Base-by-base conservation (phyloP, 1,139 yeast genomes). In the Arxiozyma bovina region DNA sequence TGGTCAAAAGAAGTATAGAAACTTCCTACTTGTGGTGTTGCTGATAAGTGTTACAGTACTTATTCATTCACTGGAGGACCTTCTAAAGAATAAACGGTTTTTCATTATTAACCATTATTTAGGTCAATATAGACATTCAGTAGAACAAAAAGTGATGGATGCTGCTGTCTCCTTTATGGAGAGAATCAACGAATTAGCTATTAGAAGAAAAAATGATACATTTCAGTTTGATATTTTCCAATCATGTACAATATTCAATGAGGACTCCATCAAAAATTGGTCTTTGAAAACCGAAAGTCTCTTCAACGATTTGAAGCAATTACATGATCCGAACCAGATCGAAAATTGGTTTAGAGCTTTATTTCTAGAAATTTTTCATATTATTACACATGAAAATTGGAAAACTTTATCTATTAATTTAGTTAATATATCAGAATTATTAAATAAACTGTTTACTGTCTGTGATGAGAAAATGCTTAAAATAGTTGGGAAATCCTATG, bases 291-390 rank as follows among this genome's bases (percentile, higher is more conserved):
- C 53, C 22, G 53, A 47, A 18, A 54, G 53, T 20, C 47, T 62
- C 11, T 47, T 55, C 34, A 22, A 50, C 5, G 52, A 57, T 12
- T 61, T 59, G 45, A 42, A 18, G 18, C 53, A 43, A 9, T 43
- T 59, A 1, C 55, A 56, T 25, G 57, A 54, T 43, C 47, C 47
- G 23, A 57, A 58, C 25, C 62, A 59, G 17, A 57, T 56, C 50
- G 53, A 50, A 18, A 48, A 50, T 12, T 64, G 67, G 67, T 53
- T 64, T 18, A 60, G 54, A 44, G 34, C 43, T n/a, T 30, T 61
- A 15, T 58, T 63, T 34, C 48, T 42, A 15, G 65, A 63, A 47
- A 27, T 63, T 11, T 60, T 63, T 20, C 52, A 55, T 25, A 27
- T 60, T 8, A 22, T 61, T 7, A 55, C 57, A 41, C 44, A 49